Evolutionary conservation across 768 basidiomycete genomes (phyloP), one percentile per base, ranked within the genome.

Genomic region (Mycena galopus): DNA sequence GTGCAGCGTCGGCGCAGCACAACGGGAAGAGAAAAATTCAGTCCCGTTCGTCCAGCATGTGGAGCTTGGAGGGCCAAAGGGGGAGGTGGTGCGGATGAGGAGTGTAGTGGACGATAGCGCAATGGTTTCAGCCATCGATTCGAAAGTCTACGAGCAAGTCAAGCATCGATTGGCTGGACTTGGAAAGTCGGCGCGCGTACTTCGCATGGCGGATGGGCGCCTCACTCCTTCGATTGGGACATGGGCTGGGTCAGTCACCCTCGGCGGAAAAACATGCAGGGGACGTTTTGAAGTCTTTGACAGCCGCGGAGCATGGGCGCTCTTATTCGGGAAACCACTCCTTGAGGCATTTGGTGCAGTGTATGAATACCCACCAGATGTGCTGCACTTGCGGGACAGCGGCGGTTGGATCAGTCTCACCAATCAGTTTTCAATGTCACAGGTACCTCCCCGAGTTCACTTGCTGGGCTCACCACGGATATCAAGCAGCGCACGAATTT

Each of bases 171-270:
- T 75, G 9, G 9, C 51, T 11, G n/a, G 19, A 7, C 61, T 55
- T 12, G 23, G 17, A 27, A 25, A 11, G 2, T 76, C 73, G 23
- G 4, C 47, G 4, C 61, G 59, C 17, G 23, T n/a, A n/a, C n/a
- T n/a, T n/a, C n/a, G n/a, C n/a, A n/a, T n/a, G n/a, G n/a, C n/a
- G n/a, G n/a, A n/a, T n/a, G n/a, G n/a, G n/a, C n/a, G n/a, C n/a
- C n/a, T n/a, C n/a, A n/a, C n/a, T n/a, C 53, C 66, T 9, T 73
- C 74, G 27, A 32, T 42, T 16, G 74, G 58, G 23, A 55, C 65
- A 33, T 75, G 74, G 74, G 61, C 25, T 23, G 74, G 74, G 27
- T 27, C 8, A 19, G 58, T 75, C 3, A 23, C 32, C 19, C 17
- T 75, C 14, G 74, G 42, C 4, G 68, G 64, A 7, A 3, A 5